phyloP scores from a whole-genome alignment of 2,329 filamentous ascomycete genomes.

The Fusarium circinatum region DNA sequence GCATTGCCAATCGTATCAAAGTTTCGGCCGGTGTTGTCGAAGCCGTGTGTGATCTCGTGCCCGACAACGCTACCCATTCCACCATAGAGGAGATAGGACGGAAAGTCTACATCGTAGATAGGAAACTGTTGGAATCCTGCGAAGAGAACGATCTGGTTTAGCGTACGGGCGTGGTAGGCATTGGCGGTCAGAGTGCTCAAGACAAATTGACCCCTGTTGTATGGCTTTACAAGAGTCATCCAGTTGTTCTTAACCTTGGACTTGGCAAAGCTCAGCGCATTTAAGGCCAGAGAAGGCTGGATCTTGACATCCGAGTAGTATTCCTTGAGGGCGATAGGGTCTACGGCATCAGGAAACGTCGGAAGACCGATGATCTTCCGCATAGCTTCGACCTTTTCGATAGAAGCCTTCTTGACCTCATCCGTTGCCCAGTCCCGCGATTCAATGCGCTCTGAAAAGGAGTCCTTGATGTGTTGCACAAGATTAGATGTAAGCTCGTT shows the following conservation, averaged over 20 bases:
- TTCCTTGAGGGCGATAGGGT: conserved; percentile 63
- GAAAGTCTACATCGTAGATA: conserved; percentile 70
- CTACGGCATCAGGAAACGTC: conserved; percentile 69
- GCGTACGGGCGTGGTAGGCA: conserved; percentile 70
- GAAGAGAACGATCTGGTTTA: conserved; percentile 73
- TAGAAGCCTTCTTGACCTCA: conserved; percentile 66
- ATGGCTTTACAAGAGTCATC: conserved; percentile 68
- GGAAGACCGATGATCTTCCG: conserved; percentile 76
- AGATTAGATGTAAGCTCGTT: conserved; percentile 71
- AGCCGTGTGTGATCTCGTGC: conserved; percentile 76
- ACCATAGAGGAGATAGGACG: conserved; percentile 74
- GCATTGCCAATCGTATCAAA: conserved; percentile 73
- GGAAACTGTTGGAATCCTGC: conserved; percentile 74
- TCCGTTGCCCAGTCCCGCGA: conserved; percentile 72
- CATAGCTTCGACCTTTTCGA: conserved; percentile 74
- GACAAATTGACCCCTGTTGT: conserved; percentile 68
- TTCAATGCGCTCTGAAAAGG: conserved; percentile 70
- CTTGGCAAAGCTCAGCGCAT: conserved; percentile 61
- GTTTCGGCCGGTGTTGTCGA: conserved; percentile 72
- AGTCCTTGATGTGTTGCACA: conserved; percentile 74
- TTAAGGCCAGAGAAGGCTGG: conserved; percentile 65
- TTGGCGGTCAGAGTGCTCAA: conserved; percentile 72
- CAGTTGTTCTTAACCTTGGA: conserved; percentile 62
- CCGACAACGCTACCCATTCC: conserved; percentile 74
- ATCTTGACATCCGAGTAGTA: conserved; percentile 68